These are phyloP conservation scores for Santalum album DNA, from an alignment of 164 flowering plant species.

Conservation along the genomic window DNA sequence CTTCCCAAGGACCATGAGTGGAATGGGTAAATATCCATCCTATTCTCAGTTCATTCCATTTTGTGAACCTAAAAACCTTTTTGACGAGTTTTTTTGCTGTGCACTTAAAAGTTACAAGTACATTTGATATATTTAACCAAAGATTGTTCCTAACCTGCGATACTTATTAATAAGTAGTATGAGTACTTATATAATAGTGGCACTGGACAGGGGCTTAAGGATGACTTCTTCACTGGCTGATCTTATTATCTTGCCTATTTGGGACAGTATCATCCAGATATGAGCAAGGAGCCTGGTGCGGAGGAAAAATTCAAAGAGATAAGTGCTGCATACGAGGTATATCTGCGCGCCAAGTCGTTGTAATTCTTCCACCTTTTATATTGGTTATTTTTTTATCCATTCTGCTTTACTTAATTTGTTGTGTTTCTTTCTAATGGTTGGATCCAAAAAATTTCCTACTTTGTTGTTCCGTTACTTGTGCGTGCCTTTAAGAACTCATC, in stretches of 20 bases:
- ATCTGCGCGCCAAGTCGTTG: no score
- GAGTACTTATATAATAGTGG: neutral
- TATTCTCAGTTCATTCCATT: neutral
- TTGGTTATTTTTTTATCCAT: no score
- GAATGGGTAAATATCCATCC: neutral
- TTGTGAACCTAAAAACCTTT: neutral
- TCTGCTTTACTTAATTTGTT: no score
- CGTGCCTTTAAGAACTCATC: no score
- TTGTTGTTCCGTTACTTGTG: no score
- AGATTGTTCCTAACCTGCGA: neutral
- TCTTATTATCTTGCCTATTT: neutral
- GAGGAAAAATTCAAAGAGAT: slow-evolving; percentile 97
- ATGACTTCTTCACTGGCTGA: neutral
- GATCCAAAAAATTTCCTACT: no score
- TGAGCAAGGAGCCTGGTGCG: slow-evolving; percentile 75
- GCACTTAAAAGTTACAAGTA: neutral
- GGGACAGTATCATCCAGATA: slow-evolving; percentile 89
- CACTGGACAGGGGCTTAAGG: neutral
- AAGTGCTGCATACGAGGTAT: slow-evolving; percentile 97
- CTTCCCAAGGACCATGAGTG: no score
- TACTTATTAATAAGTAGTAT: neutral
- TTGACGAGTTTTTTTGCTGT: neutral
- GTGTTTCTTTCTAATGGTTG: no score
- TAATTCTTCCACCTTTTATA: neutral
- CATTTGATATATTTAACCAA: neutral